These are phyloP conservation scores for Alternaria arbusti DNA, from an alignment of 2,329 filamentous ascomycete species.

Conservation along the genomic window DNA sequence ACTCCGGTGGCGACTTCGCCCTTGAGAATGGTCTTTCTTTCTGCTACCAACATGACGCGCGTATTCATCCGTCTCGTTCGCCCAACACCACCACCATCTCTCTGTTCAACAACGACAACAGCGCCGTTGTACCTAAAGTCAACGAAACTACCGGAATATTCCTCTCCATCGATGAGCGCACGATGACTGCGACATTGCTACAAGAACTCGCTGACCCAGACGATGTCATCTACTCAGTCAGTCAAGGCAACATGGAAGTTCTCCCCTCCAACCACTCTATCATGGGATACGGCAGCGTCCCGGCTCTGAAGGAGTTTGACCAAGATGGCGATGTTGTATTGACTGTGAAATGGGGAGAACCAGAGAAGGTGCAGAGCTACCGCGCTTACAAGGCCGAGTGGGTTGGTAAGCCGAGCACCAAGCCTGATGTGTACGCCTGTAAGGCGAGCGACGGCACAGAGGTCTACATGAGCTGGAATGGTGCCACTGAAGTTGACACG, in stretches of 20 bases:
- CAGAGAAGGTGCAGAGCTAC: conserved; percentile 10
- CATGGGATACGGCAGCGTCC: conserved; percentile 13
- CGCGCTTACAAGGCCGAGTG: conserved; percentile 10
- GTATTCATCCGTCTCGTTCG: not conserved
- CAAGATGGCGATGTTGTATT: conserved; percentile 4
- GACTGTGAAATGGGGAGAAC: conserved; percentile 7
- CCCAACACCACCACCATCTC: conserved; percentile 1
- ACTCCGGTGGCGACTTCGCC: conserved; percentile 10
- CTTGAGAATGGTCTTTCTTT: conserved; percentile 9
- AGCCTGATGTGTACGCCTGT: conserved; percentile 9
- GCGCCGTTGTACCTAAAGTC: not conserved
- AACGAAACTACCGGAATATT: conserved; percentile 1
- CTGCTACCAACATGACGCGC: conserved; percentile 18
- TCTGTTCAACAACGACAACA: conserved; percentile 7
- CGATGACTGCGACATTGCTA: conserved; percentile 8
- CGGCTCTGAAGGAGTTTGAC: conserved; percentile 8
- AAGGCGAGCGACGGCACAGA: not conserved
- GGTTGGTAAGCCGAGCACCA: conserved; percentile 11
- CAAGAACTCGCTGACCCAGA: conserved; percentile 1
- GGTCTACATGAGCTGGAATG: conserved; percentile 20
- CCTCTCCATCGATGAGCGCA: conserved; percentile 7
- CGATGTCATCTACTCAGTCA: not conserved
- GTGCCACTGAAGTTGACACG: conserved; percentile 7
- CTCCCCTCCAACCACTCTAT: conserved; percentile 1
- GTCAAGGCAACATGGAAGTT: conserved; percentile 3